Conservation (phyloP, 1,284 basidiomycete genomes). For the Apiotrichum siamense region DNA sequence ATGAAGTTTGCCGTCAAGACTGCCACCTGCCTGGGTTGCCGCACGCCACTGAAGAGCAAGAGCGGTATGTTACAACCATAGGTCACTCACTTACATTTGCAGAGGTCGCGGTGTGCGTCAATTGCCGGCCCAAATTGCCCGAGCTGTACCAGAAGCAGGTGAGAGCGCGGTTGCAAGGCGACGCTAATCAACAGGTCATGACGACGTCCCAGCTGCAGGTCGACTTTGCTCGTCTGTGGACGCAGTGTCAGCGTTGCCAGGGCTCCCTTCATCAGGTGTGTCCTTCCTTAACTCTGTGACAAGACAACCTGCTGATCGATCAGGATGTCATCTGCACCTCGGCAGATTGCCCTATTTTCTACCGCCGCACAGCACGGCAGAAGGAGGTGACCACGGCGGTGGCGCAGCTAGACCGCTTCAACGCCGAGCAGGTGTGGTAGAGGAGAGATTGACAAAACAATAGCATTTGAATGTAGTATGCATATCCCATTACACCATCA, state of each 20-base stretch:
- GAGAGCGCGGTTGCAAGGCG: slow-evolving; percentile 10
- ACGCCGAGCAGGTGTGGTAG: slow-evolving; percentile 49
- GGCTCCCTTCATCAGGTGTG: slow-evolving; percentile 85
- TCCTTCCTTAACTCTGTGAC: not conserved
- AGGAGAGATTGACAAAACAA: not conserved
- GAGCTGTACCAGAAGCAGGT: slow-evolving; percentile 90
- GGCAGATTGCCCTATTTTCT: slow-evolving; percentile 97
- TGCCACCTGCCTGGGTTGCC: slow-evolving; percentile 86
- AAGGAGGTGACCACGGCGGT: slow-evolving; percentile 87
- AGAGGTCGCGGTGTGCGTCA: slow-evolving; percentile 90
- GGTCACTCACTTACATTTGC: slow-evolving; percentile 10
- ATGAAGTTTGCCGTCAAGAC: slow-evolving; percentile 98
- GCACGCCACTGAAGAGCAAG: slow-evolving; percentile 68
- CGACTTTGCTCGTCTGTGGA: slow-evolving; percentile 88
- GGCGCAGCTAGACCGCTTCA: slow-evolving; percentile 72
- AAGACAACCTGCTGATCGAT: too few species aligned
- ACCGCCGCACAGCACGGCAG: slow-evolving; percentile 93
- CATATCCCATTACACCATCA: slow-evolving; percentile 51
- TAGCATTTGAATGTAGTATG: not conserved
- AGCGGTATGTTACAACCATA: slow-evolving; percentile 53
- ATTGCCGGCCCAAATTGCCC: slow-evolving; percentile 73
- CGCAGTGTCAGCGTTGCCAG: slow-evolving; percentile 93
- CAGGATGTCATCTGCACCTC: slow-evolving; percentile 94
- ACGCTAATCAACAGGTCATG: too few species aligned
- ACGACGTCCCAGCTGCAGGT: slow-evolving; percentile 67